Conservation (phyloP, 2,329 filamentous ascomycete species). For the Diaporthe capsici region DNA sequence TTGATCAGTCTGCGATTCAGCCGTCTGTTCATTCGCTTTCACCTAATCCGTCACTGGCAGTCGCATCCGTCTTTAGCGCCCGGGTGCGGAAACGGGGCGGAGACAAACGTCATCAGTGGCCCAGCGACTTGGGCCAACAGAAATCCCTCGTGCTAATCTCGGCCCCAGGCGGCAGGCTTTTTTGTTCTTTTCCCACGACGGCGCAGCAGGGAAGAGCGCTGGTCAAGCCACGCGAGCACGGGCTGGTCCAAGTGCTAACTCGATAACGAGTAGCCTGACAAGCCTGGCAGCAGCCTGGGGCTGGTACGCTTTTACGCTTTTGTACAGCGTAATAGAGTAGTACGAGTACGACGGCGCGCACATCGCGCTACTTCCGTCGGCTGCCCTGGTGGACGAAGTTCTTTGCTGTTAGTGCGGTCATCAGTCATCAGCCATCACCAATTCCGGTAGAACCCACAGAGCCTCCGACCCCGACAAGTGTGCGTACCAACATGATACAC, state of each 20-base stretch:
- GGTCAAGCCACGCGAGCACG: conserved; percentile 29
- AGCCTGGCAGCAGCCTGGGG: neutral
- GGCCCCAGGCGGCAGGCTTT: conserved; percentile 11
- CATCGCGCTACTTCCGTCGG: conserved; percentile 7
- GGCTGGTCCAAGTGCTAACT: conserved; percentile 17
- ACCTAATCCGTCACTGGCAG: conserved; percentile 29
- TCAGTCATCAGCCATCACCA: neutral
- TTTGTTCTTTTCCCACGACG: neutral
- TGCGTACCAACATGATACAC: neutral
- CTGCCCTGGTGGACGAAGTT: neutral
- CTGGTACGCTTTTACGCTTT: neutral
- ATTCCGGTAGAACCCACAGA: neutral
- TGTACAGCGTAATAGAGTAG: neutral
- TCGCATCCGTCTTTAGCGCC: conserved; percentile 29
- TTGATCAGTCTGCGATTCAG: neutral
- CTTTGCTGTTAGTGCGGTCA: neutral
- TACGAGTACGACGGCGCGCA: conserved; percentile 13
- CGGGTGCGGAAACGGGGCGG: conserved; percentile 23
- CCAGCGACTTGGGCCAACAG: conserved; percentile 28
- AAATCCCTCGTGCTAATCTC: conserved; percentile 30
- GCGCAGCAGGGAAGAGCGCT: conserved; percentile 27
- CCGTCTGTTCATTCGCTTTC: neutral
- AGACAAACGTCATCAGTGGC: conserved; percentile 27
- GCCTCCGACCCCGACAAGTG: neutral
- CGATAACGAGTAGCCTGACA: neutral